Percentiles rank a stretch among this genome's conserved stretches.
phyloP scores from a whole-genome alignment of 1,284 basidiomycete genomes.

The Ustilago curta region DNA sequence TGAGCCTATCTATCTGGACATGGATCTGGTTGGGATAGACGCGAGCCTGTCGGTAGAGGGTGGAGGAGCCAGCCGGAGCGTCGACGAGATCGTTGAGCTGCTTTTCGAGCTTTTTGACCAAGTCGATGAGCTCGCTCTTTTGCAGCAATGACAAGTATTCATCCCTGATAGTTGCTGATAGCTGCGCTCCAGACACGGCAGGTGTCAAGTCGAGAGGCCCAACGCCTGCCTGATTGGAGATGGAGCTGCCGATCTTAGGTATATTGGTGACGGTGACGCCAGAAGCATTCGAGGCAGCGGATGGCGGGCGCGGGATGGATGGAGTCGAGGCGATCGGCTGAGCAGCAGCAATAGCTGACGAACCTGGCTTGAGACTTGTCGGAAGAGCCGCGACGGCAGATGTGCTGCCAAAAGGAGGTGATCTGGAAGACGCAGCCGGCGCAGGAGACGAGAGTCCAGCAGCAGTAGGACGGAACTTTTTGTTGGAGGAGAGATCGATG shows the following conservation, averaged over 20 bases:
- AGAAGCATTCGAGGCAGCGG: slow-evolving; percentile 11
- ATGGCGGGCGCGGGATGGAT: slow-evolving; percentile 5
- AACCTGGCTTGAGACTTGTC: not conserved
- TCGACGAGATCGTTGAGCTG: slow-evolving; percentile 39
- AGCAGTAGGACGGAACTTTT: slow-evolving; percentile 24
- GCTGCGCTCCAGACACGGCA: slow-evolving; percentile 32
- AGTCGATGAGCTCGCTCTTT: slow-evolving; percentile 45
- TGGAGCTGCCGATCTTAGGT: slow-evolving; percentile 41
- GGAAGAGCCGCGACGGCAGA: slow-evolving; percentile 8
- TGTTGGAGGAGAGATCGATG: slow-evolving; percentile 34
- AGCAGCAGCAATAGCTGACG: slow-evolving; percentile 1
- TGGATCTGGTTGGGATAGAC: slow-evolving; percentile 48
- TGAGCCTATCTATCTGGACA: slow-evolving; percentile 42
- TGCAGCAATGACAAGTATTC: slow-evolving; percentile 48
- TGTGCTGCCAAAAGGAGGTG: slow-evolving; percentile 10
- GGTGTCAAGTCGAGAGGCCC: slow-evolving; percentile 40
- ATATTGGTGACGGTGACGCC: slow-evolving; percentile 50
- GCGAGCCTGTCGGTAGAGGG: slow-evolving; percentile 42
- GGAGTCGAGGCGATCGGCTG: not conserved
- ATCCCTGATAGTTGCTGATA: slow-evolving; percentile 18
- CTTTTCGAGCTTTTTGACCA: slow-evolving; percentile 52
- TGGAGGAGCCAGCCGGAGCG: slow-evolving; percentile 36
- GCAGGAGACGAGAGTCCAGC: slow-evolving; percentile 3
- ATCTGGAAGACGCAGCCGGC: slow-evolving; percentile 3
- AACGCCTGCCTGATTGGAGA: slow-evolving; percentile 40